A percentile compares a stretch with the other conserved stretches of the same genome.
Evolutionary conservation across 495 filamentous ascomycete species (phyloP).

Genomic region (Aspergillus biplanus): DNA sequence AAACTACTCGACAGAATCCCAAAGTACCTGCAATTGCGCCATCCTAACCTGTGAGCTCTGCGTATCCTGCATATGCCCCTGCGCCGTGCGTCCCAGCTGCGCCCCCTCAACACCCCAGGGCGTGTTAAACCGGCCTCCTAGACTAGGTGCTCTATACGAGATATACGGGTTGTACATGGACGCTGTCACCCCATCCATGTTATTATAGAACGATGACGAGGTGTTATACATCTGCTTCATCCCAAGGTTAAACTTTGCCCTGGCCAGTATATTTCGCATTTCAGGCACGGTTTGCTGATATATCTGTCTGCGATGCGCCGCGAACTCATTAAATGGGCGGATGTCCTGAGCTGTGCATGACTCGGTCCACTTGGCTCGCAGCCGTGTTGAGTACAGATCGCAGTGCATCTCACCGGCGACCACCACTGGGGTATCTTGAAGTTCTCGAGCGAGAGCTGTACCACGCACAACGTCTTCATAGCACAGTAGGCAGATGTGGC

Average conservation of each 20-base stretch:
- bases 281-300: conserved; percentile 6
- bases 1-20: conserved; percentile 3
- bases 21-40: conserved; percentile 4
- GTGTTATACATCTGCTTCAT: conserved; percentile 10
- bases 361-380: neutral
- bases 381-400: neutral
- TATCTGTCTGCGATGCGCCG: conserved; percentile 4
- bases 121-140: neutral
- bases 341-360: neutral
- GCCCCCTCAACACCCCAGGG: conserved; percentile 14
- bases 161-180: neutral
- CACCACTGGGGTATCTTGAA: neutral
- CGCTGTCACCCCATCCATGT: neutral
- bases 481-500: neutral
- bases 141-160: neutral
- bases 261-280: conserved; percentile 2
- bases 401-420: neutral
- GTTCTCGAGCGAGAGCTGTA: neutral
- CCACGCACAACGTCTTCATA: neutral
- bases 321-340: neutral
- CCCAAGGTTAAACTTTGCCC: neutral
- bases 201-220: neutral
- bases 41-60: neutral
- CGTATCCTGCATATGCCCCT: conserved; percentile 2
- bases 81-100: conserved; percentile 2